Evolutionary conservation across 192 early-diverging fungal species (phyloP), one percentile per base, ranked within the genome.

Genomic region (Polychytrium aggregatum): DNA sequence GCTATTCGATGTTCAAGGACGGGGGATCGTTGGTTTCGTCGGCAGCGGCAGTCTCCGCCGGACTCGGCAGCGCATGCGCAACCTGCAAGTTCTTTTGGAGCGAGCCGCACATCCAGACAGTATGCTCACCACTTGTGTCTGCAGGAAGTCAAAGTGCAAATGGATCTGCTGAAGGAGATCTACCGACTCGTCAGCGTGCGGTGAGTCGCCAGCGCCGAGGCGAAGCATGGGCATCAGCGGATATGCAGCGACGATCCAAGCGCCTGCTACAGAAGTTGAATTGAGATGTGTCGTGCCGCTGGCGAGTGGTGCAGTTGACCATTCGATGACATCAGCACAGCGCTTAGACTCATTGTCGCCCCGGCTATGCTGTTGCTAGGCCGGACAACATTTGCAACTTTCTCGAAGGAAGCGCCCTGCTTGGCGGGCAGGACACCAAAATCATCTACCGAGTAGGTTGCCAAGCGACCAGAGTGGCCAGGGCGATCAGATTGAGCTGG

Each of bases 311-410:
- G 28, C 18, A 48, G 13, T 34, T 30, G 37, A 14, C 11, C 30
- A 24, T 33, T 1, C 44, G 30, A 36, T 44, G 29, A 20, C 30
- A 14, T 38, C n/a, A n/a, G n/a, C n/a, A 2, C 33, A 22, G 16
- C 22, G 21, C 2, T 26, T 3, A 35, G n/a, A n/a, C n/a, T n/a
- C n/a, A n/a, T n/a, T n/a, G n/a, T n/a, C n/a, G n/a, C n/a, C n/a
- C n/a, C n/a, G n/a, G n/a, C n/a, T n/a, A n/a, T n/a, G n/a, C n/a
- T n/a, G n/a, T n/a, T n/a, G 6, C 16, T 37, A 71, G 72, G 42
- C 82, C 88, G 17, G 91, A 93, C 57, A 82, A 74, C 16, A 81
- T 76, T 17, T 95, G 95, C 66, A 92, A 97, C 50, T 97, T 97
- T 55, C 60, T 95, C 21, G 85, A 91, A 48, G 86, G 89, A 10